Evolutionary conservation across 2,329 filamentous ascomycete species (phyloP), one percentile per base, ranked within the genome.

Genomic region (Fusarium temperatum): DNA sequence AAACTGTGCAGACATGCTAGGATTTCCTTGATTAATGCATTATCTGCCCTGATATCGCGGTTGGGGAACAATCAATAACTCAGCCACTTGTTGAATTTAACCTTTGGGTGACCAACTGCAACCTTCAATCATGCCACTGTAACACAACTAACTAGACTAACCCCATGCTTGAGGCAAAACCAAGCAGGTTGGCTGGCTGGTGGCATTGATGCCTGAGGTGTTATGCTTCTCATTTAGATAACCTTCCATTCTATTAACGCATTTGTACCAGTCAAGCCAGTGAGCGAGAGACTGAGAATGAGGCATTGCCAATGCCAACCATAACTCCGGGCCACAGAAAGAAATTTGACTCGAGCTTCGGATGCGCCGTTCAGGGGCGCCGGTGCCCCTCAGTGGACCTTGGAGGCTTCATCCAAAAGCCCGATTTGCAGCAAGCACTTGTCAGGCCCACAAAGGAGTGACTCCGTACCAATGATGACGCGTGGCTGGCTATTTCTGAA

Each of bases 361-460:
- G 77, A 78, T 63, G 77, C 66, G 74, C 77, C 75, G 77, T 69
- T 78, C 77, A 78, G 77, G 77, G 76, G 77, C 63, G 70, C 60
- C 53, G 61, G 67, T 70, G 66, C 57, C 59, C 51, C 55, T 56
- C 44, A 67, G 70, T 68, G 72, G 56, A 30, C 12, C 32, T n/a
- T 50, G 41, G 65, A 69, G 48, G 48, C 63, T 61, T 61, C 47
- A 26, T 47, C 41, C 44, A 69, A 66, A 63, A 70, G 58, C 60
- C 68, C 66, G 73, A 70, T 69, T 72, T 66, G 64, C 56, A 69
- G 53, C 63, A 67, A 26, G 28, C 32, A 59, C 32, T 57, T 57
- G 24, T 54, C 50, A 61, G 56, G 24, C 32, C 70, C 63, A 55
- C 66, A 48, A 68, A 51, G 59, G 66, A 65, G 50, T 61, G 58